phyloP scores from a whole-genome alignment of 805 yeast genomes.

The Kuraishia floccosa region DNA sequence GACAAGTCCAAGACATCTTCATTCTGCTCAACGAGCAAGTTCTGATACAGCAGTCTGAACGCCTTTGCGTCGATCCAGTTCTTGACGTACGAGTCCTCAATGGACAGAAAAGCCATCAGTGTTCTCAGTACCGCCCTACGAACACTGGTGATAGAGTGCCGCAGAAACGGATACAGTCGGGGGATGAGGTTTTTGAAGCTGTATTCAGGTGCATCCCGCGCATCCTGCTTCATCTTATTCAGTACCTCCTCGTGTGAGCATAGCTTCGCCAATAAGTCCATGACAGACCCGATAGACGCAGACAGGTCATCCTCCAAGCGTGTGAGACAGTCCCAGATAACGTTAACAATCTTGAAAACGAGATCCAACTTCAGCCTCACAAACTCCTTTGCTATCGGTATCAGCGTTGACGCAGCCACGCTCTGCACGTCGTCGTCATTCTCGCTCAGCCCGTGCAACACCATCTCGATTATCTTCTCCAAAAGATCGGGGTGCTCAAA shows the following conservation, averaged over 20 bases:
- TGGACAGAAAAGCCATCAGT: conserved; percentile 56
- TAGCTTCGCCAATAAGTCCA: conserved; percentile 83
- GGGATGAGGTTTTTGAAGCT: conserved; percentile 78
- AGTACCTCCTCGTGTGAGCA: conserved; percentile 76
- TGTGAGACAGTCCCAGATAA: conserved; percentile 85
- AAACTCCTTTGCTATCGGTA: conserved; percentile 85
- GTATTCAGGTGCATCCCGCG: conserved; percentile 35
- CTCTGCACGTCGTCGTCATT: conserved; percentile 95
- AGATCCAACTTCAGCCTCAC: conserved; percentile 49
- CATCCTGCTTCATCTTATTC: conserved; percentile 54
- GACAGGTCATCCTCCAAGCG: conserved; percentile 85
- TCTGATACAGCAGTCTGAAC: conserved; percentile 73
- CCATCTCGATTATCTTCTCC: conserved; percentile 71
- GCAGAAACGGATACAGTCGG: conserved; percentile 77
- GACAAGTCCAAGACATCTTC: conserved; percentile 57
- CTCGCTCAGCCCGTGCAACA: conserved; percentile 67
- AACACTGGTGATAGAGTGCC: conserved; percentile 90
- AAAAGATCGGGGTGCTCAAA: conserved; percentile 42
- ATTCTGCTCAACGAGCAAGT: conserved; percentile 83
- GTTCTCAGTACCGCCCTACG: conserved; percentile 82
- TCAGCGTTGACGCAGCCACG: conserved; percentile 85
- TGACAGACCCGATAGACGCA: conserved; percentile 90
- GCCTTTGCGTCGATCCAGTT: conserved; percentile 73
- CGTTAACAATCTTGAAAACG: conserved; percentile 39
- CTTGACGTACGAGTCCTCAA: conserved; percentile 31